phyloP scores from a whole-genome alignment of 257 asterid genomes.

The Jaltomata sinuosa region DNA sequence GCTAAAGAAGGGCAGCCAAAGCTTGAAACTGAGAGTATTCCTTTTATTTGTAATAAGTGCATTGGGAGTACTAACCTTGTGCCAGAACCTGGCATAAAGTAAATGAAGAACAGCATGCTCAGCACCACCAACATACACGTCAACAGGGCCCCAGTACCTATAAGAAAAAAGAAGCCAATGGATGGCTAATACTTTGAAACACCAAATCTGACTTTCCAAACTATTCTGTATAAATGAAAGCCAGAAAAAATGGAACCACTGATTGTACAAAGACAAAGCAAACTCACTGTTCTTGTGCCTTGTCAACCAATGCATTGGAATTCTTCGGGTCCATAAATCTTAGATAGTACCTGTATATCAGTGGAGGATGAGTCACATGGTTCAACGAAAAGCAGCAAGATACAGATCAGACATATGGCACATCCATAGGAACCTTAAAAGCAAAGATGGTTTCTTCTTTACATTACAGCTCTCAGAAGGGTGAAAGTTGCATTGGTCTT shows the following conservation, averaged over 20 bases:
- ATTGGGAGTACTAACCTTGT: slow-evolving; percentile 56
- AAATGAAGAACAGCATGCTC: slow-evolving; percentile 99
- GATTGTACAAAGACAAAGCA: background rate
- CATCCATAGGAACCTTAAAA: background rate
- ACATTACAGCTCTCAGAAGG: background rate
- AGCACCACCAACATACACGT: slow-evolving; percentile 97
- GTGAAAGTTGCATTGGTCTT: background rate
- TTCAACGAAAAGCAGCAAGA: background rate
- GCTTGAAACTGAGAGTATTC: background rate
- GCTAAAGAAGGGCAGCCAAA: background rate
- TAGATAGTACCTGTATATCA: slow-evolving; percentile 76
- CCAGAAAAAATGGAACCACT: background rate
- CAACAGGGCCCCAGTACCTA: slow-evolving; percentile 99
- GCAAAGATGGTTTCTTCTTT: background rate
- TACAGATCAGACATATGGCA: background rate
- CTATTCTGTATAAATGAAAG: background rate
- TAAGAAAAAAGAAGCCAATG: background rate
- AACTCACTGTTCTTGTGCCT: slow-evolving; percentile 73
- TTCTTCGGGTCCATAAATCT: slow-evolving; percentile 96
- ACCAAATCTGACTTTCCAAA: background rate
- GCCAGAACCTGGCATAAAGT: slow-evolving; percentile 99
- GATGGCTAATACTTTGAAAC: background rate
- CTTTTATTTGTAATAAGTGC: background rate
- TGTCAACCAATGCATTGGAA: slow-evolving; percentile 68
- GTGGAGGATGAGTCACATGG: background rate